Evolutionary conservation across 1,284 basidiomycete genomes (phyloP), one percentile per base, ranked within the genome.

Genomic region (Porodaedalea pini): DNA sequence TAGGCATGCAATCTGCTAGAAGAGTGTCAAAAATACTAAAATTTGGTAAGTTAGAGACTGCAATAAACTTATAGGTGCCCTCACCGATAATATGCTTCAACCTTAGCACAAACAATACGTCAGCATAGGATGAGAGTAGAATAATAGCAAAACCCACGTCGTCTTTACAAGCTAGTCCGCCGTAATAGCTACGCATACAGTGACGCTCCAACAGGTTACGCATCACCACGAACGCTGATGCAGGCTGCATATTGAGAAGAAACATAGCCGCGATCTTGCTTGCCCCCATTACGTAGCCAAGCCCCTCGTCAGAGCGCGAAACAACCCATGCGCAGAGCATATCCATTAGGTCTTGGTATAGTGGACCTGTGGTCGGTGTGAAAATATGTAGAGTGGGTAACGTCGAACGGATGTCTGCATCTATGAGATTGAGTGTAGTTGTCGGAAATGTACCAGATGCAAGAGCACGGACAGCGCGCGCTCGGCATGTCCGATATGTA

Each of bases 301-400:
- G 73, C 3, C 88, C 90, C 70, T 95, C 91, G 62, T 96, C 94
- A 29, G 88, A 88, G 34, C 94, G 82, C 37, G 93, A 82, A 27
- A 97, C 91, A 1, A 94, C 86, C 90, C 94, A 98, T 1, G 95
- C 94, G 63, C 85, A 86, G 11, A 98, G 72, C 73, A 98, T 79
- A 58, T 97, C 91, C 62, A 86, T 85, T 43, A 98, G 74, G 63
- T 98, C 96, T 36, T 84, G 77, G 66, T 94, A 89, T 68, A 99
- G 73, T 0, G 94, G 94, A 0, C 92, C 91, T 0, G 75, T 84
- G 51, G 84, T 79, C 2, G 78, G 80, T 61, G 87, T 82, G 69
- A 98, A 98, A 34, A 99, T 83, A 68, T 92, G 92, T n/a, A 98
- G 74, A 1, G 83, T 79, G 2, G 92, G 92, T n/a, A 98, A 77